A percentile compares a stretch with the other conserved stretches of the same genome.
Evolutionary conservation across 106 monocot genomes (phyloP).

Genomic region (Acorus calamus): DNA sequence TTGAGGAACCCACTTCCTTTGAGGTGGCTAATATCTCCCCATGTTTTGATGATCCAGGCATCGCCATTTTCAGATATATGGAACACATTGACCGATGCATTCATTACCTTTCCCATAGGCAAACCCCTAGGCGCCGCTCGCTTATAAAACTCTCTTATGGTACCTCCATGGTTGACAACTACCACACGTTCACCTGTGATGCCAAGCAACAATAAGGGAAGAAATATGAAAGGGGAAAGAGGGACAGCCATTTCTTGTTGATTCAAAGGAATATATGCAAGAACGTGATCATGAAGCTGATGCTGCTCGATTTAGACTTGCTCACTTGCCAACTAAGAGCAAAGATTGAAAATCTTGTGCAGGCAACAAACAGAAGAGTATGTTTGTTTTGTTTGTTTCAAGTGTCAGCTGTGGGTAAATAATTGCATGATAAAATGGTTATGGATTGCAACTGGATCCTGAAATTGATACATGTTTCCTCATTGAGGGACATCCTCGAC

Average conservation of each 20-base stretch:
- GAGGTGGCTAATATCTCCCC: slow-evolving; percentile 77
- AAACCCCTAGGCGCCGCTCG: slow-evolving; percentile 25
- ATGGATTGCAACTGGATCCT: too few relatives aligned
- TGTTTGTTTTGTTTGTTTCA: too few relatives aligned
- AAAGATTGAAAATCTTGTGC: too few relatives aligned
- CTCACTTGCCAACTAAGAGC: too few relatives aligned
- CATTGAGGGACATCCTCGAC: too few relatives aligned
- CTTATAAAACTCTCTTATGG: slow-evolving; percentile 59
- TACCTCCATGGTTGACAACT: slow-evolving; percentile 69
- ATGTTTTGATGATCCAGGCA: slow-evolving; percentile 53
- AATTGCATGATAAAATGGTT: too few relatives aligned
- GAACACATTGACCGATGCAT: slow-evolving; percentile 61
- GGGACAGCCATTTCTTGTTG: neutral
- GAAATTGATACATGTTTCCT: too few relatives aligned
- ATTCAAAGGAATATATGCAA: too few relatives aligned
- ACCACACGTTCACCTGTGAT: slow-evolving; percentile 67
- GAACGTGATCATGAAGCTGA: too few relatives aligned
- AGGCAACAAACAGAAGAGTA: too few relatives aligned
- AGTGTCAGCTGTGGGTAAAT: too few relatives aligned
- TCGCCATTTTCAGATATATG: slow-evolving; percentile 38
- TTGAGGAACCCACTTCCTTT: slow-evolving; percentile 28
- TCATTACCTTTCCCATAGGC: slow-evolving; percentile 32
- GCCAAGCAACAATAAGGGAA: neutral
- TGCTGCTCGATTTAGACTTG: too few relatives aligned
- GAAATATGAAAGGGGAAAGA: neutral